These are phyloP conservation scores for Trichoderma arundinaceum DNA, from an alignment of 2,329 filamentous ascomycete species.

Conservation along the genomic window DNA sequence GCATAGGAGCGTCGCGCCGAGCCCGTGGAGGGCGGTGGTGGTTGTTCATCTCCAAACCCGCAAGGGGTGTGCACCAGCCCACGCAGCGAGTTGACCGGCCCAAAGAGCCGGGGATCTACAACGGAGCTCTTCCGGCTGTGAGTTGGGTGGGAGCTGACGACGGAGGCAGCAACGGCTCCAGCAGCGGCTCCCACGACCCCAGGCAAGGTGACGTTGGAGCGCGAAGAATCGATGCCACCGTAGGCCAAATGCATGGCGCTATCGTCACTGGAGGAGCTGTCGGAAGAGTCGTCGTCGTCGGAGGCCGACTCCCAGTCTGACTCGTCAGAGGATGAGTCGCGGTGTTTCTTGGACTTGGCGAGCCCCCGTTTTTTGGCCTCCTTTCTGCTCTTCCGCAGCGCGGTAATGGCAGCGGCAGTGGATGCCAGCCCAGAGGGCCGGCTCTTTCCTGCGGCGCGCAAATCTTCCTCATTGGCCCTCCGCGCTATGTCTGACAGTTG, in stretches of 20 bases:
- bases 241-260: constrained; percentile 51
- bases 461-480: constrained; percentile 57
- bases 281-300: constrained; percentile 47
- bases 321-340: constrained; percentile 51
- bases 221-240: constrained; percentile 38
- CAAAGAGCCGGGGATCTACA: constrained; percentile 64
- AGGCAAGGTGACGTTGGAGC: constrained; percentile 34
- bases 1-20: constrained; percentile 69
- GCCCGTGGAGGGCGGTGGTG: constrained; percentile 40
- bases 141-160: constrained; percentile 21
- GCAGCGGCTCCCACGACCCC: constrained; percentile 47
- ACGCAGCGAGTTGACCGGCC: constrained; percentile 65
- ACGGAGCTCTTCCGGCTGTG: constrained; percentile 53
- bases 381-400: constrained; percentile 49
- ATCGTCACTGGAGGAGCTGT: constrained; percentile 44
- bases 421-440: constrained; percentile 42
- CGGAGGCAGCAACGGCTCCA: constrained; percentile 39
- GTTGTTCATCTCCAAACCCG: constrained; percentile 53
- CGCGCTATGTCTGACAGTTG: constrained; percentile 60
- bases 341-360: constrained; percentile 49
- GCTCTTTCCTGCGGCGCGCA: constrained; percentile 47
- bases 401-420: constrained; percentile 50
- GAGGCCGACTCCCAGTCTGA: constrained; percentile 64
- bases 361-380: constrained; percentile 46
- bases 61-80: constrained; percentile 61